phyloP scores from a whole-genome alignment of 805 yeast species.

The Lachancea sp. region DNA sequence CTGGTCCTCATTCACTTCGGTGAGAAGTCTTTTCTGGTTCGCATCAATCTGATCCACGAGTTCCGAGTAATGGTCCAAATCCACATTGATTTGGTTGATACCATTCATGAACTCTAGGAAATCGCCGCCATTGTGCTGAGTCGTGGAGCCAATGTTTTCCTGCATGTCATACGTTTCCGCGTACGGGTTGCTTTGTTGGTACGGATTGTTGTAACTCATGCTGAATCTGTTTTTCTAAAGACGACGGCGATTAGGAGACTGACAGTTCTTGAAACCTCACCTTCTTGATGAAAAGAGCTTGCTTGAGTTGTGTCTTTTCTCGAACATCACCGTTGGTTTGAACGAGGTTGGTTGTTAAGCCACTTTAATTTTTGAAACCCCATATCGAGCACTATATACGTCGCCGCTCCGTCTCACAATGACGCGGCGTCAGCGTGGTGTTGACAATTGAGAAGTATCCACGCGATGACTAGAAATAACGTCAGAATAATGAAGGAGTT shows the following conservation, averaged over 20 bases:
- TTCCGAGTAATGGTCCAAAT: conserved; percentile 63
- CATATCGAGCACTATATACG: no score
- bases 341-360: background rate
- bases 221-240: background rate
- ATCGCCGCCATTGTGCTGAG: conserved; percentile 36
- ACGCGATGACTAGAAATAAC: no score
- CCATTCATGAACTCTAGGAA: conserved; percentile 63
- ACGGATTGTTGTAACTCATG: conserved; percentile 32
- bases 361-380: background rate
- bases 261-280: background rate
- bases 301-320: background rate
- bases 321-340: background rate
- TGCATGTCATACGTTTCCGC: conserved; percentile 21
- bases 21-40: conserved; percentile 62
- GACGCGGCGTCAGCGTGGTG: background rate
- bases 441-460: no score
- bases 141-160: conserved; percentile 10
- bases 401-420: no score
- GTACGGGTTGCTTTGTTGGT: conserved; percentile 20
- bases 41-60: conserved; percentile 63
- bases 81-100: conserved; percentile 60
- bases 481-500: no score
- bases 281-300: background rate
- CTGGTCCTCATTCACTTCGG: conserved; percentile 66
- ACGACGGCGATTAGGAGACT: no score